Evolutionary conservation across 1,139 yeast genomes (phyloP).

Genomic region (Saccharomyces hybrid): DNA sequence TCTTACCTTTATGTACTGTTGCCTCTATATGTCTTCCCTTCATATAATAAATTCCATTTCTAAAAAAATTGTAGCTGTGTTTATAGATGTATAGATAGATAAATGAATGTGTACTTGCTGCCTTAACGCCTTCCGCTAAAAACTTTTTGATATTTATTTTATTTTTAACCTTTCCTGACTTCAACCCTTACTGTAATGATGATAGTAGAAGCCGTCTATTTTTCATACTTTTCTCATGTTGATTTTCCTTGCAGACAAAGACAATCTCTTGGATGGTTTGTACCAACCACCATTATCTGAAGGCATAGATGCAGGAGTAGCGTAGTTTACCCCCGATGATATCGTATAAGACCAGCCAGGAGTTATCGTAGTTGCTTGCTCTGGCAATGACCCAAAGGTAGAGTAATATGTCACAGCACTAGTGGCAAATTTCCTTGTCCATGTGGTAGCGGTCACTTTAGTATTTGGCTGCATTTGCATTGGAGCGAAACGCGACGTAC

Average conservation of each 20-base stretch:
- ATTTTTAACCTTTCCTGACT: not conserved
- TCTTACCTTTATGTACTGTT: not conserved
- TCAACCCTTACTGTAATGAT: not conserved
- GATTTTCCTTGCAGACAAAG: conserved; percentile 33
- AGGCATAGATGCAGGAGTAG: conserved; percentile 61
- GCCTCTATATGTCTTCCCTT: not conserved
- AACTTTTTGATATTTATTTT: conserved; percentile 3
- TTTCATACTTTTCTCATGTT: conserved; percentile 7
- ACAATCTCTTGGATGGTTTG: conserved; percentile 30
- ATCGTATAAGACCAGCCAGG: conserved; percentile 77
- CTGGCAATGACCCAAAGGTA: conserved; percentile 38
- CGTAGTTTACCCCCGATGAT: conserved; percentile 57
- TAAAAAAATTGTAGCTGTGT: not conserved
- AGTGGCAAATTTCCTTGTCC: conserved; percentile 57
- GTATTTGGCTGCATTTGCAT: conserved; percentile 85
- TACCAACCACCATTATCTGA: conserved; percentile 47
- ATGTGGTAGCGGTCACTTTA: conserved; percentile 54
- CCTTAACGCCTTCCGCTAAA: conserved; percentile 1
- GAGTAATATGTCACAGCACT: conserved; percentile 56
- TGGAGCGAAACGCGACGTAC: conserved; percentile 70
- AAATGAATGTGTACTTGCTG: conserved; percentile 1
- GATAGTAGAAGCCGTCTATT: not conserved
- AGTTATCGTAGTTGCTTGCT: conserved; percentile 55
- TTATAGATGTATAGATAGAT: conserved; percentile 1
- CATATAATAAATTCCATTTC: not conserved